phyloP scores from a whole-genome alignment of 192 early-diverging fungal genomes.

The Backusella westeae region DNA sequence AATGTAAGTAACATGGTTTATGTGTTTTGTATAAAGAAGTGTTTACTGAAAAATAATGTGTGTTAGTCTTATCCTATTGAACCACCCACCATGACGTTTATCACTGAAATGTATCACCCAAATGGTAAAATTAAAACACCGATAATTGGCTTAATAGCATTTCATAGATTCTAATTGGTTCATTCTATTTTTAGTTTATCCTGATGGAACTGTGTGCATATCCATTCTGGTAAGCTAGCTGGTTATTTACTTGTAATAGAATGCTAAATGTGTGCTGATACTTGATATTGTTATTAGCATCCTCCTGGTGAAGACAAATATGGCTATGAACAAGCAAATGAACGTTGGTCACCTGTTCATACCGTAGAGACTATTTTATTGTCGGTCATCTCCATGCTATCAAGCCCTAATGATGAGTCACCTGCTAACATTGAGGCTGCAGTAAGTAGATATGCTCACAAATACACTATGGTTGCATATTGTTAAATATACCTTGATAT shows the following conservation, averaged over 20 bases:
- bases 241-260: not conserved
- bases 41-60: constrained; percentile 1
- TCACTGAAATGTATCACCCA: constrained; percentile 90
- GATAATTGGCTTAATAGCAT: not conserved
- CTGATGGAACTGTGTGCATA: constrained; percentile 91
- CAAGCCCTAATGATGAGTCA: constrained; percentile 89
- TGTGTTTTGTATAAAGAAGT: not conserved
- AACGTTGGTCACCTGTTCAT: constrained; percentile 96
- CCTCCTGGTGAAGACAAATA: constrained; percentile 84
- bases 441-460: constrained; percentile 47
- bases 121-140: constrained; percentile 54
- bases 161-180: not conserved
- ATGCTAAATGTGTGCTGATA: not conserved
- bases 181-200: constrained; percentile 59
- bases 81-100: constrained; percentile 89
- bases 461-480: not conserved
- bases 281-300: constrained; percentile 37
- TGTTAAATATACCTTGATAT: not conserved
- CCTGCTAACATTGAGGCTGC: constrained; percentile 96
- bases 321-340: constrained; percentile 86
- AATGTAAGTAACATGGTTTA: constrained; percentile 18
- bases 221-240: constrained; percentile 82
- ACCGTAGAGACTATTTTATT: constrained; percentile 92
- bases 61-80: constrained; percentile 74
- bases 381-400: constrained; percentile 90